A percentile compares a stretch with the other conserved stretches of the same genome.
These are phyloP conservation scores for Alternaria infectoria DNA, from an alignment of 2,329 filamentous ascomycete genomes.

Conservation along the genomic window DNA sequence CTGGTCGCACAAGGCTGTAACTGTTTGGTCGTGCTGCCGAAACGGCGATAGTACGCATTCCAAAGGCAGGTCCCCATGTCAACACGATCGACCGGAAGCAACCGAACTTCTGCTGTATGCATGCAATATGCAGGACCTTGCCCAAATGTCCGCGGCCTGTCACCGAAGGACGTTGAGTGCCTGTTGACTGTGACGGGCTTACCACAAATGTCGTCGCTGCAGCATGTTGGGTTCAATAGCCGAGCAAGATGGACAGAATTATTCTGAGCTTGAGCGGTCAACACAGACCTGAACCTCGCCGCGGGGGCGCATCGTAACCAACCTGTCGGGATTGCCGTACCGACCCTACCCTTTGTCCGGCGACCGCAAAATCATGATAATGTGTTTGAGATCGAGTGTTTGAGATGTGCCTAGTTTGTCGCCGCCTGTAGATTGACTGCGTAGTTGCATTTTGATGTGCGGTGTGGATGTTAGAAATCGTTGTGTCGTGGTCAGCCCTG, in stretches of 20 bases:
- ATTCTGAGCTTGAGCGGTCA: constrained; percentile 13
- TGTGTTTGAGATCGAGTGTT: constrained; percentile 5
- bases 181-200: constrained; percentile 29
- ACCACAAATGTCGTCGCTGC: constrained; percentile 15
- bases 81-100: constrained; percentile 42
- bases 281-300: constrained; percentile 14
- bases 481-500: constrained; percentile 18
- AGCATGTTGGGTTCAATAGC: constrained; percentile 9
- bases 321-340: constrained; percentile 11
- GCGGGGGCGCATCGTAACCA: constrained; percentile 14
- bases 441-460: constrained; percentile 3
- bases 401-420: constrained; percentile 1
- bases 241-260: constrained; percentile 14
- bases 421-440: constrained; percentile 4
- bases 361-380: background rate
- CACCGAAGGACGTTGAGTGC: constrained; percentile 9
- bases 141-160: constrained; percentile 21
- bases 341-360: constrained; percentile 8
- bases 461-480: background rate
- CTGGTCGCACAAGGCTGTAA: constrained; percentile 33
- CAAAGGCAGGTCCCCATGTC: constrained; percentile 21
- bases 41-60: constrained; percentile 38
- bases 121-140: constrained; percentile 31
- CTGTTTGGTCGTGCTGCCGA: constrained; percentile 34
- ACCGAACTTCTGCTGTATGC: constrained; percentile 41